Percentiles rank a stretch among this genome's conserved stretches.
These are phyloP conservation scores for Hyaloscypha finlandica DNA, from an alignment of 495 filamentous ascomycete species.

Conservation along the genomic window DNA sequence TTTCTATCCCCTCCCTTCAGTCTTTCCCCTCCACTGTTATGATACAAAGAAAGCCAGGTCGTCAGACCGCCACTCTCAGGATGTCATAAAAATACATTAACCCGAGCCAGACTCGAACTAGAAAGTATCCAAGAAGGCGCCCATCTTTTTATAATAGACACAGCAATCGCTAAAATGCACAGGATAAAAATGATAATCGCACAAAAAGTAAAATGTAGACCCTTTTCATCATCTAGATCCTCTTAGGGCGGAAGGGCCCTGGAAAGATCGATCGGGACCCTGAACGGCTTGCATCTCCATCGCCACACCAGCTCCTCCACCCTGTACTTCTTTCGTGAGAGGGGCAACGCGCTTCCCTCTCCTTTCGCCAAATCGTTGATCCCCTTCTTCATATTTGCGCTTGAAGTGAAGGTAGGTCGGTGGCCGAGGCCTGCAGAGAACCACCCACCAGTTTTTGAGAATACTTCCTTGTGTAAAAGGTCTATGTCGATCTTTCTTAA, in stretches of 20 bases:
- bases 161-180: conserved; percentile 27
- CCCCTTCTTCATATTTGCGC: conserved; percentile 70
- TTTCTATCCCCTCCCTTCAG: background rate
- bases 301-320: conserved; percentile 41
- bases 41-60: conserved; percentile 16
- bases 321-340: conserved; percentile 45
- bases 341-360: conserved; percentile 49
- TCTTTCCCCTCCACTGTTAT: conserved; percentile 7
- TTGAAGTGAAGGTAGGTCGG: conserved; percentile 94
- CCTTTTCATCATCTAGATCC: background rate
- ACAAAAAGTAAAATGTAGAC: conserved; percentile 7
- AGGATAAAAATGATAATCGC: background rate
- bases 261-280: conserved; percentile 26
- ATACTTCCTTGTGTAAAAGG: conserved; percentile 82
- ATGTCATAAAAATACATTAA: conserved; percentile 19
- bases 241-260: conserved; percentile 24
- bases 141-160: background rate
- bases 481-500: conserved; percentile 85
- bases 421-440: conserved; percentile 79
- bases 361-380: conserved; percentile 75
- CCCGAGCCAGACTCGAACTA: background rate
- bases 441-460: conserved; percentile 77
- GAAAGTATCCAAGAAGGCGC: conserved; percentile 14
- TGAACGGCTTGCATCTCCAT: conserved; percentile 62
- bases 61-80: conserved; percentile 3